These are phyloP conservation scores for Articulospora tetracladia DNA, from an alignment of 495 filamentous ascomycete species.

Conservation along the genomic window DNA sequence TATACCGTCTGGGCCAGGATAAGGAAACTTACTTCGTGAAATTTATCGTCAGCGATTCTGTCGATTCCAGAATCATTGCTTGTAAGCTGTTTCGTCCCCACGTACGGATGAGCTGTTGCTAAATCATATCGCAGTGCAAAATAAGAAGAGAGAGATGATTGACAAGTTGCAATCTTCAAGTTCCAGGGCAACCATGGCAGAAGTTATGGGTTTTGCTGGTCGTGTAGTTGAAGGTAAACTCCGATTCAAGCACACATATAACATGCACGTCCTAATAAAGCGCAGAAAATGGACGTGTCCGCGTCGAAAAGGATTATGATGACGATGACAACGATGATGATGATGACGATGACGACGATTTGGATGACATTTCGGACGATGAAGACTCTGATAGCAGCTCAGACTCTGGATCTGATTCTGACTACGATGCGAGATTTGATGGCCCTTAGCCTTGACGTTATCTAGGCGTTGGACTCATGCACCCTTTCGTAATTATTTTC, in stretches of 20 bases:
- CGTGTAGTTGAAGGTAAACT: not conserved
- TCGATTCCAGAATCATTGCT: conserved; percentile 47
- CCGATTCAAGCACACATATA: not conserved
- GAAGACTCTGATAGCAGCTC: not conserved
- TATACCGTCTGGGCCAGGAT: conserved; percentile 57
- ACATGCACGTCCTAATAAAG: not conserved
- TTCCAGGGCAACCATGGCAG: not conserved
- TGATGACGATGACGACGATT: not conserved
- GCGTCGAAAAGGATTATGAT: conserved; percentile 6
- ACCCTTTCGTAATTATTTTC: too few relatives aligned
- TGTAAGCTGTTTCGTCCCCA: not conserved
- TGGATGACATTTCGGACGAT: not conserved
- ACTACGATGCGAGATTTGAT: not conserved
- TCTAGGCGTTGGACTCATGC: too few relatives aligned
- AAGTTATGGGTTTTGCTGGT: conserved; percentile 1
- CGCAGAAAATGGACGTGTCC: conserved; percentile 1
- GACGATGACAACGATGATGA: conserved; percentile 2
- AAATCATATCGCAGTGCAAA: conserved; percentile 1
- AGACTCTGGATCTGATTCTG: not conserved
- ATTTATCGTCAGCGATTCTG: conserved; percentile 41
- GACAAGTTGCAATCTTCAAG: not conserved
- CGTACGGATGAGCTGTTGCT: not conserved
- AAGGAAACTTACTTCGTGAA: conserved; percentile 48
- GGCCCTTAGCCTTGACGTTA: too few relatives aligned
- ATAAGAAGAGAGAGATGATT: conserved; percentile 2